A percentile compares a stretch with the other conserved stretches of the same genome.
Evolutionary conservation across 305 asterid genomes (phyloP).

Genomic region (Fraxinus albicans): DNA sequence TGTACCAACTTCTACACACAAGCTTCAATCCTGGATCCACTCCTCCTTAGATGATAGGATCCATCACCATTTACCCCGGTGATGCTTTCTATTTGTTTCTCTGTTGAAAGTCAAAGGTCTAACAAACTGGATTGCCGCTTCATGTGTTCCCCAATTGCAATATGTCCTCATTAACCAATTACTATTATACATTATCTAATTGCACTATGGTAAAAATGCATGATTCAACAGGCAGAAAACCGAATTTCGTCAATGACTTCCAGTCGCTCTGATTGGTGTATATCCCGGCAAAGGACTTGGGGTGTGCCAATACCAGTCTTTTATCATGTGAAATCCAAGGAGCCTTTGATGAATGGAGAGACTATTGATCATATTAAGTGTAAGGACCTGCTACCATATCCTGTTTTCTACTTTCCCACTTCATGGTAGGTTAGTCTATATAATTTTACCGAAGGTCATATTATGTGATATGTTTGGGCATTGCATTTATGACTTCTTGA

Average conservation of each 20-base stretch:
- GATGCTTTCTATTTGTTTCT: conserved; percentile 16
- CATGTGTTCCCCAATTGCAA: neutral
- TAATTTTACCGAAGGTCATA: neutral
- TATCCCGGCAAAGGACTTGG: conserved; percentile 99
- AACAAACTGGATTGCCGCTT: neutral
- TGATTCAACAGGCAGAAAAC: conserved; percentile 67
- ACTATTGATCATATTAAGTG: conserved; percentile 79
- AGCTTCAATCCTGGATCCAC: neutral
- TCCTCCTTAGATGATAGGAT: neutral
- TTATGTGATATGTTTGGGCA: neutral
- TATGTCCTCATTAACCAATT: neutral
- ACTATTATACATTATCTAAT: conserved; percentile 7
- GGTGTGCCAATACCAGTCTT: conserved; percentile 99
- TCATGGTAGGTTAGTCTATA: neutral
- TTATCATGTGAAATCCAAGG: conserved; percentile 78
- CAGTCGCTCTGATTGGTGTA: conserved; percentile 96
- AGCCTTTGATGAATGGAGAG: conserved; percentile 88
- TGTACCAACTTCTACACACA: neutral
- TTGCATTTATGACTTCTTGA: neutral
- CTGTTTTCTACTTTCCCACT: conserved; percentile 11
- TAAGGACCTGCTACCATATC: conserved; percentile 39
- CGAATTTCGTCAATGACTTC: conserved; percentile 91
- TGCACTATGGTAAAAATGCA: conserved; percentile 15
- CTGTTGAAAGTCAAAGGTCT: neutral
- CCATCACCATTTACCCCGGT: neutral